These are phyloP conservation scores for Populus davidiana DNA, from an alignment of 345 rosid species.

Conservation along the genomic window DNA sequence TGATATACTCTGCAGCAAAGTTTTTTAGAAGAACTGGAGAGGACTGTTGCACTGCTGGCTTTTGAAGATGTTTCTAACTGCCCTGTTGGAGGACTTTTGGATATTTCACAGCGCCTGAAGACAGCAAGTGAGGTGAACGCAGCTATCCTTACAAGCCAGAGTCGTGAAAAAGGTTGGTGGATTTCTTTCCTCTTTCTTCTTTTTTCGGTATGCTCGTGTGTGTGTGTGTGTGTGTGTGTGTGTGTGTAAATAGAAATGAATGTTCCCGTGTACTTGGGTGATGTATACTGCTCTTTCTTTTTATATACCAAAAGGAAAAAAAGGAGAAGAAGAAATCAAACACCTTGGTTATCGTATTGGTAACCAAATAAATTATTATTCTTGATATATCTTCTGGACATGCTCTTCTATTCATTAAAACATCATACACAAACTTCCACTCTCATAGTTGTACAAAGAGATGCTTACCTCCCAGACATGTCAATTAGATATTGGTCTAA, in stretches of 20 bases:
- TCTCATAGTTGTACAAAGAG: background rate
- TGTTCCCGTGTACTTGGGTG: background rate
- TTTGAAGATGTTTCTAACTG: slow-evolving; percentile 86
- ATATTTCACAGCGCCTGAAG: slow-evolving; percentile 87
- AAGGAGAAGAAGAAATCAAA: background rate
- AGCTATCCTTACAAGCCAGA: slow-evolving; percentile 96
- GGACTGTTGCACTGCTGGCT: slow-evolving; percentile 83
- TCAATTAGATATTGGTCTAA: background rate
- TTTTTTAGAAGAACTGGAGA: slow-evolving; percentile 93
- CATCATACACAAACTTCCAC: background rate
- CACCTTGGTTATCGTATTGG: background rate
- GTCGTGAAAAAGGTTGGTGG: slow-evolving; percentile 83
- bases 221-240: background rate
- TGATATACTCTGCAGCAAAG: slow-evolving; percentile 41
- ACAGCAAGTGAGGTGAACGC: slow-evolving; percentile 97
- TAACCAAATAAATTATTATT: background rate
- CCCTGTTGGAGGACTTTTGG: slow-evolving; percentile 84
- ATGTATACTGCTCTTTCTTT: background rate
- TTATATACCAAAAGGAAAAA: background rate
- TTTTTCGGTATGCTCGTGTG: background rate
- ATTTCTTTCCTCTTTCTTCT: background rate
- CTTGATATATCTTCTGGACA: background rate
- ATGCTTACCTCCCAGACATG: background rate
- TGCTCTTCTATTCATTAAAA: background rate
- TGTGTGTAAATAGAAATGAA: background rate